Conservation (phyloP, 345 rosid genomes). For the Boechera stricta region DNA sequence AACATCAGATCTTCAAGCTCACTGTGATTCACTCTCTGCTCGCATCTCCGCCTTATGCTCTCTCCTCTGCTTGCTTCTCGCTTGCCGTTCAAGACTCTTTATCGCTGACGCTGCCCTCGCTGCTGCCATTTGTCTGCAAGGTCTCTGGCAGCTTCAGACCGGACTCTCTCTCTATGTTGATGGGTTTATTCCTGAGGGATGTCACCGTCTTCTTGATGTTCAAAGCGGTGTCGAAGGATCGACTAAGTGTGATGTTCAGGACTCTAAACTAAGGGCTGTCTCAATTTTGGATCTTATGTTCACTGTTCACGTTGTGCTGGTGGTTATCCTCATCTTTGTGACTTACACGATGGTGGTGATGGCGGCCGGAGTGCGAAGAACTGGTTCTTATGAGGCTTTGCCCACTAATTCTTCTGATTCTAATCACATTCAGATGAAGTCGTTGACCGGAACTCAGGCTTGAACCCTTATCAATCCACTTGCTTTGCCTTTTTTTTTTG, state of each 20-base stretch:
- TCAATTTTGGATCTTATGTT: constrained; percentile 85
- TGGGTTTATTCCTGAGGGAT: constrained; percentile 86
- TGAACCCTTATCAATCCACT: constrained; percentile 44
- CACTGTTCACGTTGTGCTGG: constrained; percentile 71
- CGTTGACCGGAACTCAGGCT: constrained; percentile 80
- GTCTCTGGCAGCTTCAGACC: constrained; percentile 86
- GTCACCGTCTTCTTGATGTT: constrained; percentile 79
- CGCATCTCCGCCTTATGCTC: constrained; percentile 68
- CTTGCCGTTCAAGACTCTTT: constrained; percentile 68
- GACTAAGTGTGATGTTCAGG: constrained; percentile 81
- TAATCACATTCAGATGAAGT: constrained; percentile 81
- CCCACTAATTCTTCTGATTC: constrained; percentile 55
- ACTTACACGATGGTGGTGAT: constrained; percentile 62
- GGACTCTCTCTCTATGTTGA: constrained; percentile 90
- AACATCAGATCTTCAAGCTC: constrained; percentile 83
- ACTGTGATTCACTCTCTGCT: constrained; percentile 72
- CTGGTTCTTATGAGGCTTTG: constrained; percentile 83
- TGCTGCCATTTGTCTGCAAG: constrained; percentile 75
- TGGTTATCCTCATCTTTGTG: constrained; percentile 58
- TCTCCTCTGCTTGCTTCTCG: constrained; percentile 67
- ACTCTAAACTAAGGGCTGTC: constrained; percentile 75
- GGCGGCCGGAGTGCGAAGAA: constrained; percentile 56
- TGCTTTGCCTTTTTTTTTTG: neutral
- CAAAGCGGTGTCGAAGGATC: constrained; percentile 81
- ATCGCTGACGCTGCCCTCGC: constrained; percentile 76